Percentiles rank a stretch among this genome's conserved stretches.
These are phyloP conservation scores for Sporothrix curviconia DNA, from an alignment of 2,329 filamentous ascomycete species.

Conservation along the genomic window DNA sequence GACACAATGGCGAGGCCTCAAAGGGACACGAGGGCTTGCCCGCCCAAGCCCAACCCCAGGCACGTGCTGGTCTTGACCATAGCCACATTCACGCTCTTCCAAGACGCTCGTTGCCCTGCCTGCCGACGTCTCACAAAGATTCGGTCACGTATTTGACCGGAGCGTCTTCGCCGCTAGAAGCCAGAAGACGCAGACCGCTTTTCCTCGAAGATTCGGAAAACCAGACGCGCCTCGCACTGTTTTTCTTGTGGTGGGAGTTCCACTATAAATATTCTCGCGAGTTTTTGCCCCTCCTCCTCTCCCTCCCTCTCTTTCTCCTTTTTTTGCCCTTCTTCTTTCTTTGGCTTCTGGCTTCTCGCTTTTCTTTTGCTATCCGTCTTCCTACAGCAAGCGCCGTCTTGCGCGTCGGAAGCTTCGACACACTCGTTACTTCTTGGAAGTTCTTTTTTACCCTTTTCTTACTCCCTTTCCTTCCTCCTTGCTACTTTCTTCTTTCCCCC, in stretches of 20 bases:
- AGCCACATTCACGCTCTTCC: background rate
- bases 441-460: too few relatives aligned
- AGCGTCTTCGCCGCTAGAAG: background rate
- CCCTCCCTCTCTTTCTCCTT: background rate
- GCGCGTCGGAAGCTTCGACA: background rate
- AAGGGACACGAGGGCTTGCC: too few relatives aligned
- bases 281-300: background rate
- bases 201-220: too few relatives aligned
- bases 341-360: background rate
- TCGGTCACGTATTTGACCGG: background rate
- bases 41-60: background rate
- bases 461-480: background rate
- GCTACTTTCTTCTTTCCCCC: background rate
- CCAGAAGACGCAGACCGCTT: too few relatives aligned
- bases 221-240: background rate
- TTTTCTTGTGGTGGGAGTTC: background rate
- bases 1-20: too few relatives aligned
- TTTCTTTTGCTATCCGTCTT: background rate
- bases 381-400: background rate
- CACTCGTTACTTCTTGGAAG: background rate
- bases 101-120: background rate
- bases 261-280: background rate
- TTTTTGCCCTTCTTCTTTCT: background rate
- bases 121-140: background rate
- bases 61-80: background rate